Evolutionary conservation across 495 filamentous ascomycete genomes (phyloP).

Genomic region (Hypomontagnella monticulosa): DNA sequence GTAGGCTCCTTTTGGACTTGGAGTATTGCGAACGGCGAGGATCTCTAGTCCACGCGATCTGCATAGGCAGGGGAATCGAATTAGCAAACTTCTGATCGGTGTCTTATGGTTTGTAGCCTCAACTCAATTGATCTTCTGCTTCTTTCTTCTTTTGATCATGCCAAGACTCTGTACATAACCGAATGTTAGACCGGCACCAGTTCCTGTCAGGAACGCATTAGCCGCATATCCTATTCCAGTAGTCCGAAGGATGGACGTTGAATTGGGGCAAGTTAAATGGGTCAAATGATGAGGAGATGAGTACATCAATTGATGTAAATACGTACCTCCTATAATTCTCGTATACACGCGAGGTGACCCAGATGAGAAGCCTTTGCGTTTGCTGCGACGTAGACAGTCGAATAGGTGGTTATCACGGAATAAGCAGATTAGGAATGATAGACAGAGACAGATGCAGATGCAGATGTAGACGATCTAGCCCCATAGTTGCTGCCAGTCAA

Average conservation of each 20-base stretch:
- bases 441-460: neutral
- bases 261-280: neutral
- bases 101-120: neutral
- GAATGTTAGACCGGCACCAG: too few relatives aligned
- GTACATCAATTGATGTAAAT: too few relatives aligned
- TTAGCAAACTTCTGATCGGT: neutral
- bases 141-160: too few relatives aligned
- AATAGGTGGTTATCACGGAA: too few relatives aligned
- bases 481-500: conserved; percentile 48
- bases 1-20: neutral
- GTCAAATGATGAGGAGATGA: neutral
- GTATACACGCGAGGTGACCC: too few relatives aligned
- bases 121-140: neutral
- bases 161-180: too few relatives aligned
- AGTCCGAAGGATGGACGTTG: too few relatives aligned
- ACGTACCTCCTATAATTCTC: conserved; percentile 3
- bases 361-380: too few relatives aligned
- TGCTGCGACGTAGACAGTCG: too few relatives aligned
- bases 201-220: too few relatives aligned
- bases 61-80: neutral
- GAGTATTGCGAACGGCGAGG: neutral
- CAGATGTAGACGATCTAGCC: conserved; percentile 9
- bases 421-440: too few relatives aligned
- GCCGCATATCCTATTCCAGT: too few relatives aligned
- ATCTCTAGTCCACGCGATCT: neutral